Percentiles rank a stretch among this genome's conserved stretches.
Evolutionary conservation across 768 basidiomycete species (phyloP).

Genomic region (Tylopilus rubrobrunneus): DNA sequence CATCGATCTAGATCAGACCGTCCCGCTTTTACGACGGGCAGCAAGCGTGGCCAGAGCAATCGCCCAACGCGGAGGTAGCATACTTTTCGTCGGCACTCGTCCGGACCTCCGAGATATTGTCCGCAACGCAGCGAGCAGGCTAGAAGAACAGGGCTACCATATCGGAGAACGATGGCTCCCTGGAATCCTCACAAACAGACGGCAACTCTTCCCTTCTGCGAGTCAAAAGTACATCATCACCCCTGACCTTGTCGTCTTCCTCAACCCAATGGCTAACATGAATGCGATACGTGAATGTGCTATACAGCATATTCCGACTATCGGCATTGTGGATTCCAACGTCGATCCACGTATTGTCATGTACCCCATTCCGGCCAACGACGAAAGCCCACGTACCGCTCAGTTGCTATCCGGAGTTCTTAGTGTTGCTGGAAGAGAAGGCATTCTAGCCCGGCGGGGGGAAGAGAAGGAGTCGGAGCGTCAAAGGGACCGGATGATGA

Average conservation of each 20-base stretch:
- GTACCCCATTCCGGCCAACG: slow-evolving; percentile 98
- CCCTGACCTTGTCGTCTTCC: slow-evolving; percentile 88
- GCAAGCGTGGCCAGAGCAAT: slow-evolving; percentile 83
- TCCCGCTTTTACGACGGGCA: slow-evolving; percentile 88
- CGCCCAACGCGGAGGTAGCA: slow-evolving; percentile 73
- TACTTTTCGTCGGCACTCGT: slow-evolving; percentile 89
- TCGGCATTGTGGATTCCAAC: slow-evolving; percentile 93
- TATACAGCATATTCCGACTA: slow-evolving; percentile 83
- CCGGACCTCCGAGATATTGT: slow-evolving; percentile 73
- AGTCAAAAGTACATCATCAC: slow-evolving; percentile 51
- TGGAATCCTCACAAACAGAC: slow-evolving; percentile 89
- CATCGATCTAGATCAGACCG: slow-evolving; percentile 92
- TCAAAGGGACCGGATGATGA: slow-evolving; percentile 25
- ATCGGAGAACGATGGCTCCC: slow-evolving; percentile 90
- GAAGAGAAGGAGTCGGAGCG: slow-evolving; percentile 23
- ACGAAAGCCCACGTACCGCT: slow-evolving; percentile 87
- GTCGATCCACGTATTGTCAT: slow-evolving; percentile 95
- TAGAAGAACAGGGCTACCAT: slow-evolving; percentile 79
- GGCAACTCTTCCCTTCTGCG: slow-evolving; percentile 65
- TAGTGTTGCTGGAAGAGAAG: slow-evolving; percentile 83
- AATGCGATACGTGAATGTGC: slow-evolving; percentile 92
- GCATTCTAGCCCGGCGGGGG: slow-evolving; percentile 45
- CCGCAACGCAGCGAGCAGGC: slow-evolving; percentile 71
- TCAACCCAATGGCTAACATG: slow-evolving; percentile 83
- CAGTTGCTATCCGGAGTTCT: slow-evolving; percentile 89